Evolutionary conservation across 805 yeast genomes (phyloP), one percentile per base, ranked within the genome.

Genomic region (Vanderwaltozyma verrucispora): DNA sequence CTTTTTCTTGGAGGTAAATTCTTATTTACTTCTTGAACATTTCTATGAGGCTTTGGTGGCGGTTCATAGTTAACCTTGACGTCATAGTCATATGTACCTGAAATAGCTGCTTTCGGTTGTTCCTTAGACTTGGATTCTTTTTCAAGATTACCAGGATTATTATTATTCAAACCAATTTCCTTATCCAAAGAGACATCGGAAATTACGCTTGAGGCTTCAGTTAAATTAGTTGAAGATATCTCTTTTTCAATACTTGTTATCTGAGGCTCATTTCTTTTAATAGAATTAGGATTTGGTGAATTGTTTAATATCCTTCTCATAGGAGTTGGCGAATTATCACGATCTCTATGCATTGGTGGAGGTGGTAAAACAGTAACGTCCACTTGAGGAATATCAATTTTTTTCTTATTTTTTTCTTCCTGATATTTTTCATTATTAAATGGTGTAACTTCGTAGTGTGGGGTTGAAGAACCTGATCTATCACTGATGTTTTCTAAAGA

Each of bases 21-120:
- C 14, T 16, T 30, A 17, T 9, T 32, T 19, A 6, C 14, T 15
- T 16, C 16, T 14, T 7, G 21, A 11, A 38, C 32, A 33, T n/a
- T n/a, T 49, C 52, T 26, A 44, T 44, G 46, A 47, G 69, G 40
- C 57, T 51, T 60, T 52, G 67, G 54, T 3, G 74, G 74, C 15
- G 73, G 71, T 4, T 67, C 64, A 37, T 57, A 60, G 28, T 54
- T 56, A 6, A 54, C 45, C 11, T 55, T 48, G 5, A 66, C 63
- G 11, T 60, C 43, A 37, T 65, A 53, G 24, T 56, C 20, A 40
- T 44, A 46, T 11, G 25, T 48, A 0, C 68, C 69, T 3, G 68
- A 51, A 30, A 67, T 53, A 13, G 58, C 52, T n/a, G 55, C 28
- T 23, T 48, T 45, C 50, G 58, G 56, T 33, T 39, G 51, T 17